A percentile compares a stretch with the other conserved stretches of the same genome.
These are phyloP conservation scores for Ilyonectria robusta DNA, from an alignment of 2,329 filamentous ascomycete genomes.

Conservation along the genomic window DNA sequence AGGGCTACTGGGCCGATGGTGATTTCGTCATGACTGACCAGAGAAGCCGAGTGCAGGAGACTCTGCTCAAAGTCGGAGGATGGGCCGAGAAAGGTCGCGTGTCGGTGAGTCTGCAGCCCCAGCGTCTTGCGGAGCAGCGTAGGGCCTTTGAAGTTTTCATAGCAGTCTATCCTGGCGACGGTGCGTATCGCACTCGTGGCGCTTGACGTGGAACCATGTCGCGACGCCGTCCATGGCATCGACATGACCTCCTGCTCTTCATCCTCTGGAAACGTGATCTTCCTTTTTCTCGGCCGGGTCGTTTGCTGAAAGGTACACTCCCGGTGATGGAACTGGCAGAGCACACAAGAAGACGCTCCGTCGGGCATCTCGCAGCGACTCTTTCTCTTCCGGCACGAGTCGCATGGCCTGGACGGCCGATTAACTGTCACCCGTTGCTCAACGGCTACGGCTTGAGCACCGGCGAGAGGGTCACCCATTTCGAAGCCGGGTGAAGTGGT, in stretches of 20 bases:
- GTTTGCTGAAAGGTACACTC: slow-evolving; percentile 15
- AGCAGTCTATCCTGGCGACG: slow-evolving; percentile 15
- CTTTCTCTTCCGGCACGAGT: slow-evolving; percentile 17
- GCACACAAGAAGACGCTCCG: slow-evolving; percentile 2
- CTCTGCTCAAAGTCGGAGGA: slow-evolving; percentile 17
- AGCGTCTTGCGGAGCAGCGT: slow-evolving; percentile 17
- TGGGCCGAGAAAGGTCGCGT: slow-evolving; percentile 11
- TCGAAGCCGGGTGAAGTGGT: slow-evolving; percentile 1
- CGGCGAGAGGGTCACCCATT: slow-evolving; percentile 12
- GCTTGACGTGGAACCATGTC: slow-evolving; percentile 7
- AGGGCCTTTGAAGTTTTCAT: slow-evolving; percentile 15
- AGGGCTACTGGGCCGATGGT: slow-evolving; percentile 8
- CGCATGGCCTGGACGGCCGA: slow-evolving; percentile 14
- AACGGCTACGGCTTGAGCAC: slow-evolving; percentile 6
- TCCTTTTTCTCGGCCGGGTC: slow-evolving; percentile 7
- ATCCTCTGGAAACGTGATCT: slow-evolving; percentile 1
- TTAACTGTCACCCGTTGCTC: slow-evolving; percentile 9
- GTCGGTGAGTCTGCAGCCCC: slow-evolving; percentile 12
- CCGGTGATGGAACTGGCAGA: slow-evolving; percentile 16
- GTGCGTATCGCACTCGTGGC: slow-evolving; percentile 9
- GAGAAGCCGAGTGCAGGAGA: slow-evolving; percentile 10
- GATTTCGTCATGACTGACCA: slow-evolving; percentile 8
- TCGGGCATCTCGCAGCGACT: slow-evolving; percentile 15
- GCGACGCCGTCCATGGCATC: slow-evolving; percentile 7
- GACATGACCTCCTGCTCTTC: slow-evolving; percentile 7